Evolutionary conservation across 225 moss, liverwort and hornwort genomes (phyloP), one percentile per base, ranked within the genome.

Genomic region (Sphagnum contortum): DNA sequence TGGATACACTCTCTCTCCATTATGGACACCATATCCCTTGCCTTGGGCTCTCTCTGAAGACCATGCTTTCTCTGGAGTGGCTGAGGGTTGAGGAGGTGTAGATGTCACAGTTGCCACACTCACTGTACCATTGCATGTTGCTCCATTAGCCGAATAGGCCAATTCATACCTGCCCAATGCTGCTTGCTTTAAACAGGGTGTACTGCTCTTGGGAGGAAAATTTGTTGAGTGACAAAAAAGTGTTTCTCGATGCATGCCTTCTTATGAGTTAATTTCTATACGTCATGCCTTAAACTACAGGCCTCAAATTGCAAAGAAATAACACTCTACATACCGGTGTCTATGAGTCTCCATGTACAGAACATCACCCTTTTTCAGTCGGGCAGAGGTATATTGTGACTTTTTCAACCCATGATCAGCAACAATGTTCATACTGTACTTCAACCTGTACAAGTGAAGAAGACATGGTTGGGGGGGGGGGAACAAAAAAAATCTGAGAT

Each of bases 381-480:
- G 93, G 49, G 96, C 96, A 70, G 96, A 91, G 3, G 96, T 98
- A 54, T 88, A 98, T 74, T 91, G 92, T 12, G 91, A 93, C 63
- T 93, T 90, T 70, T 93, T 98, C 63, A 98, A 72, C 48, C 93
- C 93, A 63, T 87, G 90, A 68, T 98, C 96, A 58, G 96, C 93
- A 61, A 98, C 93, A 67, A 90, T 87, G 76, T 85, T 88, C 85
- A 98, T 98, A 71, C 79, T 91, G 72, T 93, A 98, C 82, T 98
- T 98, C 14, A 93, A 73, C 96, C 86, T 87, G 75, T 47, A 70
- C 10, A 66, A 47, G 45, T 66, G 45, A 59, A 8, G 0, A 10
- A 48, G 50, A 29, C 29, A 29, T 29, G 29, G 29, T 29, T 29
- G 1, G 29, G 29, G 29, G 1, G 29, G 29, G 29, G 29, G 29